Percentiles rank a stretch among this genome's conserved stretches.
These are phyloP conservation scores for Trichosporon faecale DNA, from an alignment of 1,284 basidiomycete species.

Conservation along the genomic window DNA sequence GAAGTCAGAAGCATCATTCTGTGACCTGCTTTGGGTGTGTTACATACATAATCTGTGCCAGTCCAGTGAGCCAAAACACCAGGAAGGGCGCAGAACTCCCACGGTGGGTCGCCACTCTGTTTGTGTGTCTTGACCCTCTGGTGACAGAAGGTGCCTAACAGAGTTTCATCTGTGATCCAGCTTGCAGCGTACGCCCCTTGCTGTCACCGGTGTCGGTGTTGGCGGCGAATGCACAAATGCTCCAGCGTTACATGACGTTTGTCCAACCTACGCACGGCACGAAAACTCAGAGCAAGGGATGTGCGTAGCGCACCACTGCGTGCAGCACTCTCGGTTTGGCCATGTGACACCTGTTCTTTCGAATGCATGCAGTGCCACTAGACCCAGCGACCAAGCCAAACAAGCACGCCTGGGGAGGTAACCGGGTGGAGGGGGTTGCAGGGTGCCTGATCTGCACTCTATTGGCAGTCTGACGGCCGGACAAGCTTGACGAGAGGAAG, in stretches of 20 bases:
- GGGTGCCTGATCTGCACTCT: slow-evolving; percentile 9
- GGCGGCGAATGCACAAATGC: neutral
- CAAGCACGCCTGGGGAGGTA: neutral
- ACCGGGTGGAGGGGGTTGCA: neutral
- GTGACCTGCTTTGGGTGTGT: neutral
- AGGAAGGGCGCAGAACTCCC: neutral
- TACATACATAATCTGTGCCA: neutral
- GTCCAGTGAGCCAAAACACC: neutral
- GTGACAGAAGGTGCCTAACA: neutral
- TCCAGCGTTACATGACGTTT: neutral
- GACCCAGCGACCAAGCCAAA: neutral
- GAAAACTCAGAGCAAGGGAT: neutral
- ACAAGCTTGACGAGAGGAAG: neutral
- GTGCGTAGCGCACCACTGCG: too few species aligned
- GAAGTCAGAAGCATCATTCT: neutral
- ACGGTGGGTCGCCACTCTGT: neutral
- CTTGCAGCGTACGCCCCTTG: neutral
- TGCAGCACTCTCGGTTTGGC: too few species aligned
- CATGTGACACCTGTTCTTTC: neutral
- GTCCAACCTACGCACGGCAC: neutral
- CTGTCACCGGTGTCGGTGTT: neutral
- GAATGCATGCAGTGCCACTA: neutral
- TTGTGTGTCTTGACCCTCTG: neutral
- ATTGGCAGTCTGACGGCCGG: neutral
- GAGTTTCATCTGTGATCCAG: neutral